phyloP scores from a whole-genome alignment of 139 green algal genomes.

The Picochlorum sp. region DNA sequence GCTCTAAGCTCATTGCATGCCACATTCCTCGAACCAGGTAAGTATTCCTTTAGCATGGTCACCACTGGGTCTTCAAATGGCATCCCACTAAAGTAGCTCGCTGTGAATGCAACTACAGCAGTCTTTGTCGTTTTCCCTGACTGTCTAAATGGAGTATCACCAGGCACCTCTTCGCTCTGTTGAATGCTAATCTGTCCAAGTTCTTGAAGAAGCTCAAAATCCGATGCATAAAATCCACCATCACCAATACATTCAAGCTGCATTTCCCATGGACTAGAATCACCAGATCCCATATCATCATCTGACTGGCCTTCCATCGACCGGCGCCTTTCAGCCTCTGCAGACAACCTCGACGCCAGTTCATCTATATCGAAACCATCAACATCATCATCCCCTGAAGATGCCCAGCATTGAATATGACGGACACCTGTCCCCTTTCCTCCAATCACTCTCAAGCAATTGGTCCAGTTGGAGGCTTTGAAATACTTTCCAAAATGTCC shows the following conservation, averaged over 20 bases:
- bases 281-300: not conserved
- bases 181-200: conserved; percentile 53
- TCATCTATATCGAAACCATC: conserved; percentile 28
- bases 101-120: conserved; percentile 57
- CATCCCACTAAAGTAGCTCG: conserved; percentile 37
- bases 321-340: conserved; percentile 17
- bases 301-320: not conserved
- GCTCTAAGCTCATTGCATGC: conserved; percentile 63
- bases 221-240: conserved; percentile 36
- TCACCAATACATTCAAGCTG: conserved; percentile 32
- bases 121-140: conserved; percentile 5
- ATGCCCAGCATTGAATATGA: not conserved
- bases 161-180: conserved; percentile 8
- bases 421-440: not conserved
- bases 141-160: not conserved
- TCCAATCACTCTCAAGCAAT: not conserved
- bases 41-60: conserved; percentile 58
- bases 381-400: not conserved
- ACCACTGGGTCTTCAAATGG: conserved; percentile 42
- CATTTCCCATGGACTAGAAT: conserved; percentile 14
- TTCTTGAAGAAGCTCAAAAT: conserved; percentile 56
- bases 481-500: too few relatives aligned
- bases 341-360: conserved; percentile 26
- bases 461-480: too few relatives aligned
- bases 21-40: conserved; percentile 45